phyloP scores from a whole-genome alignment of 2,329 filamentous ascomycete species.

The Paraphaeosphaeria minitans region DNA sequence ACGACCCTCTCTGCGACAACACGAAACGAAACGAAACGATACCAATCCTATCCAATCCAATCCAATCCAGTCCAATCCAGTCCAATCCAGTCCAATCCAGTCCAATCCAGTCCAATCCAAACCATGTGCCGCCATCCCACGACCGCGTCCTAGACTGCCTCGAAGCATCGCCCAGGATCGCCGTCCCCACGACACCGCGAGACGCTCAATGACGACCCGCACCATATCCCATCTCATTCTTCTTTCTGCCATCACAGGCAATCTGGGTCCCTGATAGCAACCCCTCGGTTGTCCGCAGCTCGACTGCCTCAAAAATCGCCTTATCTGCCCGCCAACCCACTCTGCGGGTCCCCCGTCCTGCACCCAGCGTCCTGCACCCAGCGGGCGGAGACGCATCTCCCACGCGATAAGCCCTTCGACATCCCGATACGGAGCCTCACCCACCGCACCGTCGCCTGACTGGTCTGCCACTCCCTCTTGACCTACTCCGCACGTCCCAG shows the following conservation, averaged over 20 bases:
- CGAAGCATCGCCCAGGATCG: slow-evolving; percentile 10
- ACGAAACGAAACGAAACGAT: too few species aligned
- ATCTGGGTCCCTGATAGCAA: slow-evolving; percentile 37
- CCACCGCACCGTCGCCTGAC: slow-evolving; percentile 35
- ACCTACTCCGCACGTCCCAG: slow-evolving; percentile 25
- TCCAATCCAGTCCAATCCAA: too few species aligned
- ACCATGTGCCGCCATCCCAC: slow-evolving; percentile 28
- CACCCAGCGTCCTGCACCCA: slow-evolving; percentile 3
- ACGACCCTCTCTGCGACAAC: slow-evolving; percentile 10
- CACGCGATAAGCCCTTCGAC: slow-evolving; percentile 45
- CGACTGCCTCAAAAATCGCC: neutral
- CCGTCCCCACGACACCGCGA: slow-evolving; percentile 20
- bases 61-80: too few species aligned
- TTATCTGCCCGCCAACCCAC: slow-evolving; percentile 5
- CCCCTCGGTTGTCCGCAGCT: slow-evolving; percentile 3
- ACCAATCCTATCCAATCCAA: too few species aligned
- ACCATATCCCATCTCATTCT: slow-evolving; percentile 51
- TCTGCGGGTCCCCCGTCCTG: slow-evolving; percentile 1
- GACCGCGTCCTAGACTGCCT: slow-evolving; percentile 31
- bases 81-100: too few species aligned
- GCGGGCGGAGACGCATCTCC: slow-evolving; percentile 29
- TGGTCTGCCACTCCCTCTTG: slow-evolving; percentile 25
- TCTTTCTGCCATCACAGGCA: slow-evolving; percentile 47
- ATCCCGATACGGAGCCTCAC: slow-evolving; percentile 37
- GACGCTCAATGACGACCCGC: slow-evolving; percentile 50